Base-by-base conservation (phyloP, 148 eudicot species). In the Diospyros lotus region DNA sequence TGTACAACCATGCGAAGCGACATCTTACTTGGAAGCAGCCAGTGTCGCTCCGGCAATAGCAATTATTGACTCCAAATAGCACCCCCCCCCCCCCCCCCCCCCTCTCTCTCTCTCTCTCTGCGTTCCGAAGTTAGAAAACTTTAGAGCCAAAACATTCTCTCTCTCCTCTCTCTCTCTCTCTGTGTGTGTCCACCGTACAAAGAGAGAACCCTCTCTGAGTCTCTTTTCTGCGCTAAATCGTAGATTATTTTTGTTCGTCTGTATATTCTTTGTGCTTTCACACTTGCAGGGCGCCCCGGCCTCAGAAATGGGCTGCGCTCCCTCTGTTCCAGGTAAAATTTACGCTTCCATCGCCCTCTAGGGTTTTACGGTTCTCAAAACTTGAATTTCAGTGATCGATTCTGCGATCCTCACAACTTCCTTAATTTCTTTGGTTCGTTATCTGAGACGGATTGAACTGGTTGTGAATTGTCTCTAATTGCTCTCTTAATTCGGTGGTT, bases 281-380 rank as follows among this genome's bases (percentile, higher is more conserved):
- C 28, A 28, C 28, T 28, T 28, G 28, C 28, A 28, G 17, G 17
- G n/a, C 45, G 58, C 8, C 15, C 14, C 39, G 5, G 40, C 58
- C 58, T 73, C 76, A 6, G 46, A 62, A 64, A 84, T 84, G 87
- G 87, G 87, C 68, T 84, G 87, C 73, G 76, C 87, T 69, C 73
- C 87, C 72, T 84, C 87, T 58, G 76, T 84, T 54, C 87, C 87
- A 76, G 84, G 87, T 74, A 73, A 48, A 67, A 9, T 4, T 40
- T 13, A 6, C 77, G 18, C 11, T 41, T 14, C 13, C 18, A 59
- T 58, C 43, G 28, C 51, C 51, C 43, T 38, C 62, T 54, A 55
- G 70, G 71, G 75, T 64, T 75, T 71, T 75, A n/a, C 75, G 74
- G 48, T n/a, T 38, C 28, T 28, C 10, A 15, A 42, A 13, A 28